Evolutionary conservation across 2,329 filamentous ascomycete genomes (phyloP), one percentile per base, ranked within the genome.

Genomic region (Passalora sequoiae): DNA sequence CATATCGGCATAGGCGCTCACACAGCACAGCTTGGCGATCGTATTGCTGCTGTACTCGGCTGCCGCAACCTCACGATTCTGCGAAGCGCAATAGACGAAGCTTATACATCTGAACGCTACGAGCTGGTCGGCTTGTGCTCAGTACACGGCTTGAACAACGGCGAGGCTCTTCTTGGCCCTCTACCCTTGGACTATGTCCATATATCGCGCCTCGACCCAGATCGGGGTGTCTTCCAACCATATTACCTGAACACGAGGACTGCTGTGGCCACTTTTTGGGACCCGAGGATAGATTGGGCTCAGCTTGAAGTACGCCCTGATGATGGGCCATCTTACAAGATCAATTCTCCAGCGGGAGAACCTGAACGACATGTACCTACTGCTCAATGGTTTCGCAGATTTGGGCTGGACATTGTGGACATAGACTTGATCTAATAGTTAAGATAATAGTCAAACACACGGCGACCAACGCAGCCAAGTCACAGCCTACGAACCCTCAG

Each of bases 211-310:
- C 30, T 44, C 19, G 25, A 36, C 10, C 28, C 9, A 16, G 29
- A 28, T 1, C 9, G 13, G 6, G 36, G 35, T 5, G 25, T 30
- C 5, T 32, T 40, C 17, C 12, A 36, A 13, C 17, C 30, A 12
- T 36, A 40, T 13, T 47, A 32, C 21, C 13, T 25, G 2, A 24
- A 44, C 21, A n/a, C 19, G 9, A 20, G 13, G 6, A 43, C 36
- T 21, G 45, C 24, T 1, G 10, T 36, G 17, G 16, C 5, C 13
- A 37, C 19, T 8, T 47, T 40, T 25, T 47, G 45, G 45, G 45
- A 47, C 19, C 45, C 45, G 4, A 43, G 45, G 29, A 40, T 47
- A 15, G 37, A 47, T n/a, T 47, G 45, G 45, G 25, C 6, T 3
- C 10, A 25, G n/a, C 35, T 29, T 1, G 16, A 21, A 3, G 16